Evolutionary conservation across 2,329 filamentous ascomycete species (phyloP).

Genomic region (Aschersonia sp.): DNA sequence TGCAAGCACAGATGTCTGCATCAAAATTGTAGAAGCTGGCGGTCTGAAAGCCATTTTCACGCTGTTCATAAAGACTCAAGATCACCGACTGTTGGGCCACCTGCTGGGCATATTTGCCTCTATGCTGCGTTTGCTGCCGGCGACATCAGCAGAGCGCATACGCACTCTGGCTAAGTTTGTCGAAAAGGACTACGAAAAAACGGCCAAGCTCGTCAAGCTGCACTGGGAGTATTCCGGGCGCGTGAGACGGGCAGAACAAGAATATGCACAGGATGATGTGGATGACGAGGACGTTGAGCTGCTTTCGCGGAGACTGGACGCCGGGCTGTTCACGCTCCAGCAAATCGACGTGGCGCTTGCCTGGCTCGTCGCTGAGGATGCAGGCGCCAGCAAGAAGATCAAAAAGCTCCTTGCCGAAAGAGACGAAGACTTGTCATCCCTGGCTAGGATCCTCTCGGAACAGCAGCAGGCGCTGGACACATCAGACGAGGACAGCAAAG

Average conservation of each 20-base stretch:
- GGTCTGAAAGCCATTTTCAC: slow-evolving; percentile 78
- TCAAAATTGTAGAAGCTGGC: slow-evolving; percentile 64
- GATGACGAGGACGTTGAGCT: slow-evolving; percentile 54
- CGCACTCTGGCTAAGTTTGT: slow-evolving; percentile 85
- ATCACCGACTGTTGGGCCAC: slow-evolving; percentile 61
- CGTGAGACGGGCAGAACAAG: slow-evolving; percentile 44
- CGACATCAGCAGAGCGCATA: slow-evolving; percentile 64
- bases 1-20: slow-evolving; percentile 49
- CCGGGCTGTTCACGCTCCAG: slow-evolving; percentile 72
- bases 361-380: slow-evolving; percentile 85
- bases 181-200: slow-evolving; percentile 86
- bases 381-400: slow-evolving; percentile 54
- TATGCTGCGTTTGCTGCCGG: slow-evolving; percentile 65
- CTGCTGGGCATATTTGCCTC: slow-evolving; percentile 74
- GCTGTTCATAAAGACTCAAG: slow-evolving; percentile 70
- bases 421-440: slow-evolving; percentile 47
- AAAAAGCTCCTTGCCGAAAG: slow-evolving; percentile 48
- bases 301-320: slow-evolving; percentile 63
- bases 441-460: slow-evolving; percentile 55
- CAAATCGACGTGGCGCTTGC: slow-evolving; percentile 72
- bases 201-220: slow-evolving; percentile 54
- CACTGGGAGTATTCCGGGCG: slow-evolving; percentile 53
- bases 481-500: slow-evolving; percentile 43
- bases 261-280: slow-evolving; percentile 18
- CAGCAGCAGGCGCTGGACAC: slow-evolving; percentile 38